A percentile compares a stretch with the other conserved stretches of the same genome.
Conservation (phyloP, 345 rosid species). For the Melaleuca quinquenervia region DNA sequence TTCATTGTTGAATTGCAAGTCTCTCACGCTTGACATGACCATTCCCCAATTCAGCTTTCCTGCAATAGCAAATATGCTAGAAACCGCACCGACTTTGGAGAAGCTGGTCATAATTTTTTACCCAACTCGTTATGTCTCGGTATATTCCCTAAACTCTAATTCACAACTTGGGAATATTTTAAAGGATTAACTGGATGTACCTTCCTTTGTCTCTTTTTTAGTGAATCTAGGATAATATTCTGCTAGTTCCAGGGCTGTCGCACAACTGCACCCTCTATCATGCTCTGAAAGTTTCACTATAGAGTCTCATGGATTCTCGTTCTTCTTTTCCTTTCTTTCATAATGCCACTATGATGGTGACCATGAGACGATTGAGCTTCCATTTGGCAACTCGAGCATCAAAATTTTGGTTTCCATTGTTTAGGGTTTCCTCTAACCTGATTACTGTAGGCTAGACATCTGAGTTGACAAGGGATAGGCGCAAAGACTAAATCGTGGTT, state of each 20-base stretch:
- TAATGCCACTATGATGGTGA: not conserved
- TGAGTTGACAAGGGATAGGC: not conserved
- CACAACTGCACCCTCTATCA: not conserved
- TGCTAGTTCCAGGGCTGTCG: not conserved
- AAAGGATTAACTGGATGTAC: not conserved
- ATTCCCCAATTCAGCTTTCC: not conserved
- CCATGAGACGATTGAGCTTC: not conserved
- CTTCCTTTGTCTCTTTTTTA: not conserved
- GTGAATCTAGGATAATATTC: not conserved
- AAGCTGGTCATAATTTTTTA: not conserved
- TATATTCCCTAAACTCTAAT: not conserved
- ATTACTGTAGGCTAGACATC: not conserved
- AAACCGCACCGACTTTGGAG: not conserved
- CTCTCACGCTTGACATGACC: not conserved
- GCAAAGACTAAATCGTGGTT: not conserved
- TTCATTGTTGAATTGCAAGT: not conserved
- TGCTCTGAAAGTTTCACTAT: not conserved
- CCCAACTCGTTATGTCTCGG: not conserved
- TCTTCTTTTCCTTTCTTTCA: not conserved
- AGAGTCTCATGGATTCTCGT: not conserved
- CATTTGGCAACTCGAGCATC: rapidly evolving
- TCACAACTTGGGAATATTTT: not conserved
- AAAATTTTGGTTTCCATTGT: rapidly evolving
- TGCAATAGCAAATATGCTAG: not conserved
- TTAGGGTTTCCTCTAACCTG: not conserved